Conservation (phyloP, 805 yeast species). For the Wickerhamomyces silvicola region DNA sequence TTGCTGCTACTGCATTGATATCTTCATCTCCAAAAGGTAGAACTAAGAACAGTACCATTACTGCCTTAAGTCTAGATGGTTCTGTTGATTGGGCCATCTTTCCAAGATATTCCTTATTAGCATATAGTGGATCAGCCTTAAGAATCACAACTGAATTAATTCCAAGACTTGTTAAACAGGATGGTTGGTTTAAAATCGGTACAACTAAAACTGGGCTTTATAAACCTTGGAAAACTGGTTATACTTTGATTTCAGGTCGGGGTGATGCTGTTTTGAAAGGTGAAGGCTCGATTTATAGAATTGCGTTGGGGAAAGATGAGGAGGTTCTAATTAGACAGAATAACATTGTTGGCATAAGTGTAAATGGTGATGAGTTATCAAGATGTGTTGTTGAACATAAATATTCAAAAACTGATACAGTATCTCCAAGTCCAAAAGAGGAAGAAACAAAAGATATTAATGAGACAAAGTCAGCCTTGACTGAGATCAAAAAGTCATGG, state of each 20-base stretch:
- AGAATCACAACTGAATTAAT: constrained; percentile 29
- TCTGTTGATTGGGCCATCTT: constrained; percentile 57
- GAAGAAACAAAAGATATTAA: constrained; percentile 1
- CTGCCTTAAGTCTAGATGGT: constrained; percentile 44
- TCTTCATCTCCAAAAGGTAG: constrained; percentile 8
- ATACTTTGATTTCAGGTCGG: constrained; percentile 46
- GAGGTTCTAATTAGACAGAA: constrained; percentile 39
- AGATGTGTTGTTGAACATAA: constrained; percentile 1
- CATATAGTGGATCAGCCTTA: constrained; percentile 48
- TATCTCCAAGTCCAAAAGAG: neutral
- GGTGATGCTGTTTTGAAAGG: constrained; percentile 53
- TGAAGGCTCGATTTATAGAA: constrained; percentile 44
- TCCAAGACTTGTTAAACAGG: constrained; percentile 33
- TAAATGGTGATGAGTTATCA: constrained; percentile 31
- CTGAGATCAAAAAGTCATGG: constrained; percentile 3
- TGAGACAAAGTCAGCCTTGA: constrained; percentile 2
- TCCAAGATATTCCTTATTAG: constrained; percentile 40
- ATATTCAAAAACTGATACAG: neutral
- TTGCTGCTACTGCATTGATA: constrained; percentile 13
- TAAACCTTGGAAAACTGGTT: constrained; percentile 33
- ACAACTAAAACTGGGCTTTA: constrained; percentile 33
- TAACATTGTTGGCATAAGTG: constrained; percentile 43
- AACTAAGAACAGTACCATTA: constrained; percentile 33
- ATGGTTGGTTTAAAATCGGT: constrained; percentile 21
- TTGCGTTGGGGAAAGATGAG: constrained; percentile 39